Evolutionary conservation across 768 basidiomycete genomes (phyloP).

Genomic region (Leccinum incarnatum): DNA sequence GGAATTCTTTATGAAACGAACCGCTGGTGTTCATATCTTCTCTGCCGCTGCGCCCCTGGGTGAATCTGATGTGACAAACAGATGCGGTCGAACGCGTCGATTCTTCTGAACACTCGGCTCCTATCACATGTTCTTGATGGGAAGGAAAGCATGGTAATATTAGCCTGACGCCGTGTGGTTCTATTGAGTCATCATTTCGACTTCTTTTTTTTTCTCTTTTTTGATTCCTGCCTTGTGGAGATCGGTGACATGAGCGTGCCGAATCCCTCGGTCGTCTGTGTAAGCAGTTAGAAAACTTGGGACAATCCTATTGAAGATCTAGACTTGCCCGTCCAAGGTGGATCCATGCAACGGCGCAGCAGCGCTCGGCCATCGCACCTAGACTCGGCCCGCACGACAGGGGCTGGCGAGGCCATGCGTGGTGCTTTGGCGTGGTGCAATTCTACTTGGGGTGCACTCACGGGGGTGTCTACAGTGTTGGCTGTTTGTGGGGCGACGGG

Average conservation of each 20-base stretch:
- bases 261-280: not conserved
- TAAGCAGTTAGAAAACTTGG: not conserved
- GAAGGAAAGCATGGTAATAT: not conserved
- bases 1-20: not conserved
- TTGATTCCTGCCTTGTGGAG: not conserved
- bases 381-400: not conserved
- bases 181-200: not conserved
- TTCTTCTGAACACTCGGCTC: not conserved
- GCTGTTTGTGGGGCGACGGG: no score
- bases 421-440: not conserved
- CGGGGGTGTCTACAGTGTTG: not conserved
- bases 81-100: not conserved
- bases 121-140: not conserved
- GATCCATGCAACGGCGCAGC: not conserved
- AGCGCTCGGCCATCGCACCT: not conserved
- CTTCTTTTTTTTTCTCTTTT: not conserved
- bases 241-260: not conserved
- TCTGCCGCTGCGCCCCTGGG: not conserved
- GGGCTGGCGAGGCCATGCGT: not conserved
- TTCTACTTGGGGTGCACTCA: not conserved
- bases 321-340: not conserved
- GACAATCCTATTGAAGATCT: not conserved
- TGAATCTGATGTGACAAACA: not conserved
- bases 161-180: not conserved
- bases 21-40: not conserved